A percentile compares a stretch with the other conserved stretches of the same genome.
These are phyloP conservation scores for Candida cerambycidarum DNA, from an alignment of 805 yeast genomes.

Conservation along the genomic window DNA sequence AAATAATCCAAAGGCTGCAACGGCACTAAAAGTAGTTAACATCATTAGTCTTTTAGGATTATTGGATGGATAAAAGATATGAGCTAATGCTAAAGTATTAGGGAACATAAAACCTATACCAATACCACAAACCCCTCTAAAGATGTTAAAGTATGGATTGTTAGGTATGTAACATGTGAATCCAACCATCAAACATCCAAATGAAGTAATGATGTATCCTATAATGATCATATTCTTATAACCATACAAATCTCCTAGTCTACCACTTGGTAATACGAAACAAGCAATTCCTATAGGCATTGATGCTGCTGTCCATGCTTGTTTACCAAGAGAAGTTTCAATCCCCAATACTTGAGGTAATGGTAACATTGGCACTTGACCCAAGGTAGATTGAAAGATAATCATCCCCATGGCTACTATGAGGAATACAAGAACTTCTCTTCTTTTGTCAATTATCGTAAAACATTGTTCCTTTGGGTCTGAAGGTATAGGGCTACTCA, in stretches of 20 bases:
- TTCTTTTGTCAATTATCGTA: not conserved
- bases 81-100: slow-evolving; percentile 32
- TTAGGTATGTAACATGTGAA: slow-evolving; percentile 24
- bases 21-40: slow-evolving; percentile 32
- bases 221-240: slow-evolving; percentile 27
- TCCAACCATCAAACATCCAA: slow-evolving; percentile 26
- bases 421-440: not conserved
- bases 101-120: slow-evolving; percentile 36
- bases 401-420: slow-evolving; percentile 5
- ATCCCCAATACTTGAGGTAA: slow-evolving; percentile 25
- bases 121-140: slow-evolving; percentile 33
- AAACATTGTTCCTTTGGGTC: not conserved
- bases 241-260: slow-evolving; percentile 36
- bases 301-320: slow-evolving; percentile 35
- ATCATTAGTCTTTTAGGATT: slow-evolving; percentile 19
- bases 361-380: slow-evolving; percentile 21
- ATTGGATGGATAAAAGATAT: slow-evolving; percentile 25
- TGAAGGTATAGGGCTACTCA: not conserved
- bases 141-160: slow-evolving; percentile 24
- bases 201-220: slow-evolving; percentile 24
- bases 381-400: slow-evolving; percentile 17
- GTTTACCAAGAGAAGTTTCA: slow-evolving; percentile 23
- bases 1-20: slow-evolving; percentile 32
- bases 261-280: slow-evolving; percentile 31
- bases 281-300: slow-evolving; percentile 35